phyloP scores from a whole-genome alignment of 2,329 filamentous ascomycete genomes.

The Didymella segeticola region DNA sequence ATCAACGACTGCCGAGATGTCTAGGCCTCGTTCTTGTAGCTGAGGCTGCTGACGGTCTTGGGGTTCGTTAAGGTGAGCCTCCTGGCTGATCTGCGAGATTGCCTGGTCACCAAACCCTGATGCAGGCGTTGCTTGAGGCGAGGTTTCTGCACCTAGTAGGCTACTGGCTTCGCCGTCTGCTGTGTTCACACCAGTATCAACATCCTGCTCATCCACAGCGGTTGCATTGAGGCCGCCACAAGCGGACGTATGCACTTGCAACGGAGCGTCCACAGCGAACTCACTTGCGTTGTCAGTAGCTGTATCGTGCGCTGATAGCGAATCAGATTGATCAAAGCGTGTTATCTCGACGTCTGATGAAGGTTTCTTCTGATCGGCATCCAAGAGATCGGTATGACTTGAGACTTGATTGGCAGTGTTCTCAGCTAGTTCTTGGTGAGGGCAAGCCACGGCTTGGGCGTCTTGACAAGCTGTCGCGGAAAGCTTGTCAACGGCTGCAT shows the following conservation, averaged over 20 bases:
- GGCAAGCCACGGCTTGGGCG: constrained; percentile 24
- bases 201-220: not conserved
- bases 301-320: constrained; percentile 9
- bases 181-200: not conserved
- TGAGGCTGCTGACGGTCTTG: not conserved
- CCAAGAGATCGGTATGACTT: constrained; percentile 18
- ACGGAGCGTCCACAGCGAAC: not conserved
- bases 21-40: not conserved
- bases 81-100: not conserved
- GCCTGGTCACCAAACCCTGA: not conserved
- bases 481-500: constrained; percentile 31
- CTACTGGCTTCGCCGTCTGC: not conserved
- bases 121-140: not conserved
- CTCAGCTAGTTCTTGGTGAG: constrained; percentile 24
- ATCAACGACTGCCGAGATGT: not conserved
- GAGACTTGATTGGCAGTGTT: constrained; percentile 15
- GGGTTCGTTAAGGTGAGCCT: not conserved
- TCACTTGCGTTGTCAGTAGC: not conserved
- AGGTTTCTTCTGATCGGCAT: constrained; percentile 19
- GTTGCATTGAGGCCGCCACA: not conserved
- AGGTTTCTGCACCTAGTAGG: not conserved
- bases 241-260: not conserved
- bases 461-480: constrained; percentile 27
- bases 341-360: constrained; percentile 16
- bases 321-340: constrained; percentile 16